These are phyloP conservation scores for Spirogloea muscicola DNA, from an alignment of 139 green algal genomes.

Conservation along the genomic window DNA sequence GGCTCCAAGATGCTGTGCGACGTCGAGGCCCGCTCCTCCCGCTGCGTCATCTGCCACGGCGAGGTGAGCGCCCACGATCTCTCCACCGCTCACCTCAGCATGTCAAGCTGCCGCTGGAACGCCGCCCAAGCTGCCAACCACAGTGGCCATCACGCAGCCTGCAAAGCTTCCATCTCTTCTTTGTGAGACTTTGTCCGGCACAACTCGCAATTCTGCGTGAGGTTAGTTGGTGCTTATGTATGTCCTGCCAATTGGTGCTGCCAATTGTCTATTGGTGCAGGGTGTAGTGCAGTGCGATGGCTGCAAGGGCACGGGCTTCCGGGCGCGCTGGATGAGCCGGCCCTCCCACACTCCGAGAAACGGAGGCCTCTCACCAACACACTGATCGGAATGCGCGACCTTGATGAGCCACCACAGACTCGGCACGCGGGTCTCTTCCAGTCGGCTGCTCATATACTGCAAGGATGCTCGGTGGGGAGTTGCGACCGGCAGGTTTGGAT, in stretches of 20 bases:
- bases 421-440: no score
- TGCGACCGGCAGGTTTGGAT: no score
- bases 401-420: no score
- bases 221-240: neutral
- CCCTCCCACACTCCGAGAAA: neutral
- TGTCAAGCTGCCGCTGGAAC: neutral
- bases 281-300: conserved; percentile 14
- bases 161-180: neutral
- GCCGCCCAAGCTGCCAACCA: neutral
- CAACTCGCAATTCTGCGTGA: neutral
- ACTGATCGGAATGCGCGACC: no score
- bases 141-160: neutral
- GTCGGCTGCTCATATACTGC: no score
- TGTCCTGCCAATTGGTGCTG: no score
- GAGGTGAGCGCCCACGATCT: conserved; percentile 8
- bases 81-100: neutral
- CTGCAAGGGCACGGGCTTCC: conserved; percentile 32
- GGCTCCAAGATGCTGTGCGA: conserved; percentile 29
- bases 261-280: conserved; percentile 20
- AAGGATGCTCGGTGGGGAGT: no score
- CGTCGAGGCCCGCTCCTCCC: conserved; percentile 5
- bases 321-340: conserved; percentile 16
- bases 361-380: no score
- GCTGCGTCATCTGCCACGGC: conserved; percentile 16
- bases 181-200: neutral